Evolutionary conservation across 1,139 yeast species (phyloP).

Genomic region (Meyerozyma athensensis): DNA sequence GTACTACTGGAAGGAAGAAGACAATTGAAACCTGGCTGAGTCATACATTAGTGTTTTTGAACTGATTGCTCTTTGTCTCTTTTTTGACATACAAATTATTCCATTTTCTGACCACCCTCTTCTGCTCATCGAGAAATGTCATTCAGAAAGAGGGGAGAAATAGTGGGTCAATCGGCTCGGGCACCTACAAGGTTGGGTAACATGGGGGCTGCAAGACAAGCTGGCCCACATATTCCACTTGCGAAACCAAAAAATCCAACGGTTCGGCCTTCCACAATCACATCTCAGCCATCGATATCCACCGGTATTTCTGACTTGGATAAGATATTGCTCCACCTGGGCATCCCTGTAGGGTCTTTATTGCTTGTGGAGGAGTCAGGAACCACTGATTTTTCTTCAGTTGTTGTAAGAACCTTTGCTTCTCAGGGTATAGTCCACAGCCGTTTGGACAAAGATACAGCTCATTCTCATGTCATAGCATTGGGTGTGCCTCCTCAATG

Average conservation of each 20-base stretch:
- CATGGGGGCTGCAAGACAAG: constrained; percentile 9
- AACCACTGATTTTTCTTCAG: constrained; percentile 84
- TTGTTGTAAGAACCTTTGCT: constrained; percentile 64
- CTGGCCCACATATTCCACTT: constrained; percentile 10
- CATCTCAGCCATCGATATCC: constrained; percentile 72
- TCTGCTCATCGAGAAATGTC: too few relatives aligned
- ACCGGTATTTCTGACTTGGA: constrained; percentile 78
- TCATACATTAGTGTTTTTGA: too few relatives aligned
- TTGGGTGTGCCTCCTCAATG: constrained; percentile 60
- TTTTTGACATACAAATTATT: too few relatives aligned
- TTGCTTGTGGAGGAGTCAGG: constrained; percentile 78
- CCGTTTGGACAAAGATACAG: constrained; percentile 33
- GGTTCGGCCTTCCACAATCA: constrained; percentile 68
- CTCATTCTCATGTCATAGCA: constrained; percentile 59
- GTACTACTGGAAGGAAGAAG: too few relatives aligned
- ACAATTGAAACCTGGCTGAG: too few relatives aligned
- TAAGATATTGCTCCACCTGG: constrained; percentile 71
- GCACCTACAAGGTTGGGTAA: background rate
- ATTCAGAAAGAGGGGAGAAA: constrained; percentile 66
- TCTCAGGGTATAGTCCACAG: constrained; percentile 77
- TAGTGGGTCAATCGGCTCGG: constrained; percentile 29
- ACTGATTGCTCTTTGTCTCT: too few relatives aligned
- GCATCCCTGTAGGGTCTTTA: constrained; percentile 74
- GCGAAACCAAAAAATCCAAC: constrained; percentile 44
- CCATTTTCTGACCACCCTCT: too few relatives aligned